phyloP scores from a whole-genome alignment of 2,329 filamentous ascomycete species.

The Hypoxylon sp. region DNA sequence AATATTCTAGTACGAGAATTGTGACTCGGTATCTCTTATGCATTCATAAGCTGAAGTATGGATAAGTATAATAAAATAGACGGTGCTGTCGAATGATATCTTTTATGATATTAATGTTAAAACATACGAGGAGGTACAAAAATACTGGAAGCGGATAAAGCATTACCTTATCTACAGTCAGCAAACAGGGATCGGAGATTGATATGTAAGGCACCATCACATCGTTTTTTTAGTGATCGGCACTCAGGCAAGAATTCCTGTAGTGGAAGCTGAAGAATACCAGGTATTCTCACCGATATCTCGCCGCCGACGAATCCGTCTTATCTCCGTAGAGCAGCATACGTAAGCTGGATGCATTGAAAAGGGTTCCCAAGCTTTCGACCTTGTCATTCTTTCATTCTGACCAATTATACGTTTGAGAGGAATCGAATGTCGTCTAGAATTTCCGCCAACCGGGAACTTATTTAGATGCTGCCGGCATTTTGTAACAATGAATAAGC shows the following conservation, averaged over 20 bases:
- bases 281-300: background rate
- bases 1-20: background rate
- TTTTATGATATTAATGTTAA: background rate
- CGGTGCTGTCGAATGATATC: background rate
- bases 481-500: conserved; percentile 4
- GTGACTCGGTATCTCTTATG: background rate
- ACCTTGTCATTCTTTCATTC: conserved; percentile 2
- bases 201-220: conserved; percentile 33
- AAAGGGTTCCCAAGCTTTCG: conserved; percentile 5
- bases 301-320: conserved; percentile 12
- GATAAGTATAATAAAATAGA: background rate
- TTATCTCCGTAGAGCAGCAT: conserved; percentile 17
- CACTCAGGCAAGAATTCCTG: conserved; percentile 5
- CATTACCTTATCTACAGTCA: conserved; percentile 5
- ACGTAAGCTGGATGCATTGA: background rate
- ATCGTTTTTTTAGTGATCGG: conserved; percentile 27
- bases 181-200: conserved; percentile 38
- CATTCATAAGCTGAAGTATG: background rate
- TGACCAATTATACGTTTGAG: conserved; percentile 13
- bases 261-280: background rate
- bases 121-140: background rate
- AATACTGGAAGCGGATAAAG: conserved; percentile 2
- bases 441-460: conserved; percentile 10
- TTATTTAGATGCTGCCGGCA: conserved; percentile 14
- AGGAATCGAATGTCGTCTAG: background rate